Base-by-base conservation (phyloP, 169 alveolate genomes). In the Sarcocystis neurona region DNA sequence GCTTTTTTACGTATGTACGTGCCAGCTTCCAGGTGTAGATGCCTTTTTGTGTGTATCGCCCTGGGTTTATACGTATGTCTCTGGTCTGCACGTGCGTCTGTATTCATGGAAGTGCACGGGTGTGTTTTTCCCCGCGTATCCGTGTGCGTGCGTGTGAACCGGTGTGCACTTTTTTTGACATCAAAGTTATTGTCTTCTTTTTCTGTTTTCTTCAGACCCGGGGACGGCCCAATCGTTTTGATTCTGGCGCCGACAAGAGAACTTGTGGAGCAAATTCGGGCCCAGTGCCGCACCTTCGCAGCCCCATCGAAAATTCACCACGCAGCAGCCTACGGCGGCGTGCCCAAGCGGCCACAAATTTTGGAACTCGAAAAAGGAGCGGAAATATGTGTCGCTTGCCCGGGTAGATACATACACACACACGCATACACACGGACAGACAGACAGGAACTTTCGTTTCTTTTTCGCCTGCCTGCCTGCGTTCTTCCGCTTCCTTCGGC, bases 211-310 rank as follows among this genome's bases (percentile, higher is more conserved):
- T 80, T 43, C 74, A 90, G 97, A 75, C 93, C 93, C 43, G 99
- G 99, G 27, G 99, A 98, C 89, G 99, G 99, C 0, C 99, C 99
- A 2, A 96, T 98, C 53, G 99, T 97, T 39, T 95, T 99, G 79
- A 99, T 99, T 32, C 92, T 99, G 89, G 99, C 99, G 10, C 99
- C 99, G 0, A 99, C 99, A 0, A 95, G 99, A 92, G 99, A 99
- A 93, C 96, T 99, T 80, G 99, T 98, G 12, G 97, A 95, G 89
- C 99, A 99, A 96, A 98, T 98, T 77, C 90, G 95, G 94, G 8
- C 95, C 93, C 89, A 84, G 27, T 68, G 89, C 66, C 30, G 70
- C 30, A 30, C 53, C 30, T 66, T 68, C 68, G 80, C 84, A 41
- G 47, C 84, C 10, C 68, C 82, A 6, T 84, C 80, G 20, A 84